Evolutionary conservation across 2,329 filamentous ascomycete species (phyloP).

Genomic region (Pseudodiploospora longispora): DNA sequence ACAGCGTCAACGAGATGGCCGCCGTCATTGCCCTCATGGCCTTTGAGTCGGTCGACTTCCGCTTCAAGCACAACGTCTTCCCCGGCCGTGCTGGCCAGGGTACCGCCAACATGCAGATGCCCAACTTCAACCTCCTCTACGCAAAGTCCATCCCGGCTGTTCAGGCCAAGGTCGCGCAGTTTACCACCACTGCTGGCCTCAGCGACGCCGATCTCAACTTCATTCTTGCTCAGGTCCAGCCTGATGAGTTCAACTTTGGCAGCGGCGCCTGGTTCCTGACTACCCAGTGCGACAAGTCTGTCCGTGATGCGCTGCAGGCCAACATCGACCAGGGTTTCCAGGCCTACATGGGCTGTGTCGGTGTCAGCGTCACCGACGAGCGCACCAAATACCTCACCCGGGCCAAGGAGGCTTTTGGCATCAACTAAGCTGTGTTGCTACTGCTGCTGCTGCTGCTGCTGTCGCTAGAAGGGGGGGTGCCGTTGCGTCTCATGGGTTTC

Average conservation of each 20-base stretch:
- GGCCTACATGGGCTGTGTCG: conserved; percentile 42
- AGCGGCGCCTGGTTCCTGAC: conserved; percentile 43
- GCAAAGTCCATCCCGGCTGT: conserved; percentile 35
- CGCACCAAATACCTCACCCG: conserved; percentile 33
- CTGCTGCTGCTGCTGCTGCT: no score
- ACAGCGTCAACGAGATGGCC: conserved; percentile 51
- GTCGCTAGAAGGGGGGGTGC: no score
- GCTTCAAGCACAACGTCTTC: conserved; percentile 59
- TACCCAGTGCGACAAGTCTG: conserved; percentile 31
- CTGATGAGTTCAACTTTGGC: conserved; percentile 46
- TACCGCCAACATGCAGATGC: conserved; percentile 51
- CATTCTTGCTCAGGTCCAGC: conserved; percentile 36
- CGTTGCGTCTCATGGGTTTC: no score
- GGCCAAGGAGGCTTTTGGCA: conserved; percentile 40
- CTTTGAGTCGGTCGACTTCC: conserved; percentile 62
- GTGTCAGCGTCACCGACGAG: conserved; percentile 21
- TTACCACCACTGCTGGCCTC: conserved; percentile 18
- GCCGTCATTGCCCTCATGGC: conserved; percentile 63
- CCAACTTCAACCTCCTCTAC: conserved; percentile 37
- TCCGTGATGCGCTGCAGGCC: conserved; percentile 24
- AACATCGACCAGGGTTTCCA: conserved; percentile 34
- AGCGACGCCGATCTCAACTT: conserved; percentile 25
- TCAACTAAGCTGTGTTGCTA: conserved; percentile 13
- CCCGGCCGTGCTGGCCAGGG: conserved; percentile 59
- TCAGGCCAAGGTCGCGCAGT: conserved; percentile 21